Evolutionary conservation across 2,329 filamentous ascomycete species (phyloP), one percentile per base, ranked within the genome.

Genomic region (Colletotrichum spinosum): DNA sequence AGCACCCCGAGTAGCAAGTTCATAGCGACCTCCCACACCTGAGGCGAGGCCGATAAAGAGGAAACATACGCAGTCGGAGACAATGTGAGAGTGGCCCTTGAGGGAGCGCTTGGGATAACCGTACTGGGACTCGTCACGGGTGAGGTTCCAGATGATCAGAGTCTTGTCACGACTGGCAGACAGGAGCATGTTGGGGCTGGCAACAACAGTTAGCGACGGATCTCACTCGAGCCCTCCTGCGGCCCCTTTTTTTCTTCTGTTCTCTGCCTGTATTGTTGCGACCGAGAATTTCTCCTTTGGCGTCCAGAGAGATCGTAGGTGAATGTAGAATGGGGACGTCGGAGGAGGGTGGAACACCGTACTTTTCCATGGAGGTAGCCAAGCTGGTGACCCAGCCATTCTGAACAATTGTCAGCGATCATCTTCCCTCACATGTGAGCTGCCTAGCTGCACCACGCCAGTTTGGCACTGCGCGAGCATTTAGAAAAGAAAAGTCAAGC

Each of bases 71-170:
- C 96, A 98, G 92, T 99, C 96, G 83, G 96, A 98, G 81, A 99
- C 94, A 83, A 99, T 99, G 91, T 99, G 96, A 72, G 94, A 97
- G 90, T 99, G 96, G 79, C 96, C 96, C 86, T 97, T 91, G 75
- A 99, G 94, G 80, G 93, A 97, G 86, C 96, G 92, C 91, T 99
- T 98, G 80, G 96, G 96, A 89, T 97, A 97, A 77, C 96, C 96
- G 89, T 98, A 99, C 81, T 93, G 91, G 81, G 90, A 90, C 87
- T 98, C 96, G 84, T 98, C 94, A 85, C 96, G 95, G 84, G 96
- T 98, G 79, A 99, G 89, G 90, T 97, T 97, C 96, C 96, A 99
- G 90, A 99, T 97, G 87, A 99, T 99, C 82, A 99, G 88, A 75
- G 92, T 93, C 92, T 98, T 97, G 90, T 99, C 96, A 86, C 96